These are phyloP conservation scores for Babesia sp. DNA, from an alignment of 169 alveolate species.

Conservation along the genomic window DNA sequence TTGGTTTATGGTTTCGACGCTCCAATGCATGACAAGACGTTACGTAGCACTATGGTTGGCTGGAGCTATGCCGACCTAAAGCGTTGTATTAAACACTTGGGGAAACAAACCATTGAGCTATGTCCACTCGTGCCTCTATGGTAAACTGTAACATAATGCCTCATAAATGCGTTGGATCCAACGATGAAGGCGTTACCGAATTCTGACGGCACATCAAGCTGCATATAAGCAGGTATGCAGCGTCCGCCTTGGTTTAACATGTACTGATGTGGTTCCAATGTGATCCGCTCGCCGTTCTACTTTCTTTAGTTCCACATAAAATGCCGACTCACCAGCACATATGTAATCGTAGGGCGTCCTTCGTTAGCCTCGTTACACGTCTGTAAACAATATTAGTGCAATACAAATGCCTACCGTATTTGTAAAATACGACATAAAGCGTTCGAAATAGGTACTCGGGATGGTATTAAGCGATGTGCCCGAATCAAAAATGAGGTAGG, in stretches of 20 bases:
- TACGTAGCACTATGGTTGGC: slow-evolving; percentile 22
- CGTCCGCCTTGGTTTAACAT: slow-evolving; percentile 55
- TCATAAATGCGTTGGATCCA: slow-evolving; percentile 84
- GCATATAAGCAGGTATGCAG: slow-evolving; percentile 87
- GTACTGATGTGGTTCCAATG: slow-evolving; percentile 65
- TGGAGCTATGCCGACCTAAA: slow-evolving; percentile 61
- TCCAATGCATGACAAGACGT: no score
- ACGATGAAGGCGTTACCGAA: slow-evolving; percentile 85
- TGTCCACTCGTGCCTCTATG: slow-evolving; percentile 47
- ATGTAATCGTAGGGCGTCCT: slow-evolving; percentile 68
- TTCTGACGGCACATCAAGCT: slow-evolving; percentile 86
- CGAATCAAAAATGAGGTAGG: slow-evolving; percentile 83
- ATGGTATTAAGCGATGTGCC: slow-evolving; percentile 86
- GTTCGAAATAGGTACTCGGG: slow-evolving; percentile 68
- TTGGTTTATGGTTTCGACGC: no score
- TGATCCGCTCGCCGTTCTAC: slow-evolving; percentile 61
- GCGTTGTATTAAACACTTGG: no score
- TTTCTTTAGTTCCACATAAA: not conserved
- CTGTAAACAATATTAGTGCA: not conserved
- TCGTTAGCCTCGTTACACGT: slow-evolving; percentile 44
- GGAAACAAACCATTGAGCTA: slow-evolving; percentile 73
- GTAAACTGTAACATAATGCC: slow-evolving; percentile 81
- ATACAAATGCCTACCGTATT: slow-evolving; percentile 19
- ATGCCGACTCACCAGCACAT: slow-evolving; percentile 53
- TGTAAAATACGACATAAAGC: slow-evolving; percentile 16